These are phyloP conservation scores for Pythium biforme DNA, from an alignment of 352 stramenopile species.

Conservation along the genomic window DNA sequence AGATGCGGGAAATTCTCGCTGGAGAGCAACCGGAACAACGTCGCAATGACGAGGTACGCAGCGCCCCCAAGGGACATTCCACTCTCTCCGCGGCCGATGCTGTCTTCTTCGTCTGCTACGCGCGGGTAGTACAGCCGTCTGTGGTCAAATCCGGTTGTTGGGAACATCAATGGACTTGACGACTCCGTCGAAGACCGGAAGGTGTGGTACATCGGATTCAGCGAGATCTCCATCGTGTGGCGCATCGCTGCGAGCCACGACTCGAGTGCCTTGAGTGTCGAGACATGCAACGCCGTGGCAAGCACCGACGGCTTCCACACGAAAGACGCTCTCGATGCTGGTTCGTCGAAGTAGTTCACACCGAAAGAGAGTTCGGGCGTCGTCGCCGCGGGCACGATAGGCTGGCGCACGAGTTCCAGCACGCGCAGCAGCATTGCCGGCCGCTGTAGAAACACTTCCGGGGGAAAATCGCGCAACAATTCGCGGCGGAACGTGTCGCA, in stretches of 20 bases:
- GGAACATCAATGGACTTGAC: not conserved
- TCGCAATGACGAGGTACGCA: slow-evolving; percentile 41
- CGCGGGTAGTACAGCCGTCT: slow-evolving; percentile 22
- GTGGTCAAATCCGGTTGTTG: slow-evolving; percentile 6
- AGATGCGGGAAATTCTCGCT: slow-evolving; percentile 44
- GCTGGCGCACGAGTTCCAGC: slow-evolving; percentile 62
- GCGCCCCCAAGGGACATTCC: slow-evolving; percentile 16
- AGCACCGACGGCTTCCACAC: slow-evolving; percentile 48
- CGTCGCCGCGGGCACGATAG: slow-evolving; percentile 37
- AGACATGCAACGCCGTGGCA: slow-evolving; percentile 49
- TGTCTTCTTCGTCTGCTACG: not conserved
- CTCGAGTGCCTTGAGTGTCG: slow-evolving; percentile 62
- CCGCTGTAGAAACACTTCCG: slow-evolving; percentile 67
- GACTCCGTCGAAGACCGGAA: slow-evolving; percentile 23
- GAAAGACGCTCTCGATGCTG: slow-evolving; percentile 39
- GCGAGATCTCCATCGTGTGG: slow-evolving; percentile 26
- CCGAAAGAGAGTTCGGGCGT: slow-evolving; percentile 33
- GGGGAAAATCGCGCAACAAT: slow-evolving; percentile 64
- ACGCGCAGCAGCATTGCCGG: slow-evolving; percentile 57
- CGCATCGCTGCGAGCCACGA: slow-evolving; percentile 49
- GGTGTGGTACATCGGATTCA: slow-evolving; percentile 51
- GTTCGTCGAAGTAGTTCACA: slow-evolving; percentile 76
- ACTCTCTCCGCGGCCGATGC: not conserved
- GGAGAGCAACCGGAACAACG: slow-evolving; percentile 48
- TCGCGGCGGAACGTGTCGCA: slow-evolving; percentile 51